These are phyloP conservation scores for Tausonia pullulans DNA, from an alignment of 1,284 basidiomycete genomes.

Conservation along the genomic window DNA sequence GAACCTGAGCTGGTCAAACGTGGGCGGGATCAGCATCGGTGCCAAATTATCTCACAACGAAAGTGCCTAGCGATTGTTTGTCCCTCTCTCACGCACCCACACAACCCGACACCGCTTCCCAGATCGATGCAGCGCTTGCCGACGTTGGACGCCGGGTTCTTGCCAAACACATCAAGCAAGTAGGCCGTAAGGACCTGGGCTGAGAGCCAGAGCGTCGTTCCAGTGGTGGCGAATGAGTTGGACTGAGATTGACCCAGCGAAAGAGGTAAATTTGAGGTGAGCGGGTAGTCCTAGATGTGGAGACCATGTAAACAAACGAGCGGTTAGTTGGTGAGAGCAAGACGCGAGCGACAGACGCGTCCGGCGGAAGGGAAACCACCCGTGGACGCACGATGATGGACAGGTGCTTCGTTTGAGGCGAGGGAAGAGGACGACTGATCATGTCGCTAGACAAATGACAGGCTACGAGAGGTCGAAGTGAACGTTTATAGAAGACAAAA, in stretches of 20 bases:
- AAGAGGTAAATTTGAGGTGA: neutral
- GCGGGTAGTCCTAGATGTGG: slow-evolving; percentile 2
- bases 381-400: neutral
- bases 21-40: slow-evolving; percentile 15
- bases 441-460: too few species aligned
- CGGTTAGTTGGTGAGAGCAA: neutral
- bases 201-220: slow-evolving; percentile 78
- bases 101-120: slow-evolving; percentile 69
- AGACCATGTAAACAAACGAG: neutral
- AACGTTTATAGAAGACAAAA: too few species aligned
- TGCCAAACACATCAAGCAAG: slow-evolving; percentile 6
- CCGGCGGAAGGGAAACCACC: too few species aligned
- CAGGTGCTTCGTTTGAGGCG: slow-evolving; percentile 4
- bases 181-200: slow-evolving; percentile 32
- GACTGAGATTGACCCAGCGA: neutral
- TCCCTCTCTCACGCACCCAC: slow-evolving; percentile 45
- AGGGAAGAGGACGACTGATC: neutral
- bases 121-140: slow-evolving; percentile 52
- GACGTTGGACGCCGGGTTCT: slow-evolving; percentile 18
- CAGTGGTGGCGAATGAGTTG: slow-evolving; percentile 43
- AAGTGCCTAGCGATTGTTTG: slow-evolving; percentile 2
- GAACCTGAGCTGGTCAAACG: slow-evolving; percentile 39
- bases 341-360: too few species aligned
- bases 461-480: too few species aligned
- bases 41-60: slow-evolving; percentile 16